phyloP scores from a whole-genome alignment of 2,329 filamentous ascomycete species.

The Byssochlamys sp. region DNA sequence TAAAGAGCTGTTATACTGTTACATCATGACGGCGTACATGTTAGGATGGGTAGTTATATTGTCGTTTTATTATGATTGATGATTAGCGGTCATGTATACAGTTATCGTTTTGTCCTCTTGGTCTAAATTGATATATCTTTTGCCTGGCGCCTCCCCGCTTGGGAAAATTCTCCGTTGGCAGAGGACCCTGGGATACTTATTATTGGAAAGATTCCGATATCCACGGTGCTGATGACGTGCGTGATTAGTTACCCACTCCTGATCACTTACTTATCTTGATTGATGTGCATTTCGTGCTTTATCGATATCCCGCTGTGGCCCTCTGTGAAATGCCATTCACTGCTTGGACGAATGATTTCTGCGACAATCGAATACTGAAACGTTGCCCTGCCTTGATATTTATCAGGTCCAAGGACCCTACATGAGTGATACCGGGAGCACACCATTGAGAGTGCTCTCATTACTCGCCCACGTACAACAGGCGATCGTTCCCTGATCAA shows the following conservation, averaged over 20 bases:
- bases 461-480: neutral
- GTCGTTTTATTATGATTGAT: conserved; percentile 3
- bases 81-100: conserved; percentile 1
- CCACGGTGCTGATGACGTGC: neutral
- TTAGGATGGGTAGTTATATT: neutral
- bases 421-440: neutral
- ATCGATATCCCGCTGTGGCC: neutral
- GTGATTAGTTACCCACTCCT: neutral
- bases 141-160: neutral
- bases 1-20: neutral
- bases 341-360: neutral
- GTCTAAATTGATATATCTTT: neutral
- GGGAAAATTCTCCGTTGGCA: neutral
- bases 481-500: neutral
- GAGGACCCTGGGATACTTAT: neutral
- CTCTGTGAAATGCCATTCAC: neutral
- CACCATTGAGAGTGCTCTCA: neutral
- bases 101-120: neutral
- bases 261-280: neutral
- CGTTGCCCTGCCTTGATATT: neutral
- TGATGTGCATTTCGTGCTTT: neutral
- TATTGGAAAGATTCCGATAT: neutral
- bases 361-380: neutral
- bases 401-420: neutral
- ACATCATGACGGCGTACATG: neutral